Conservation (phyloP, 306 rosid genomes). For the Dalbergia cochinchinensis region DNA sequence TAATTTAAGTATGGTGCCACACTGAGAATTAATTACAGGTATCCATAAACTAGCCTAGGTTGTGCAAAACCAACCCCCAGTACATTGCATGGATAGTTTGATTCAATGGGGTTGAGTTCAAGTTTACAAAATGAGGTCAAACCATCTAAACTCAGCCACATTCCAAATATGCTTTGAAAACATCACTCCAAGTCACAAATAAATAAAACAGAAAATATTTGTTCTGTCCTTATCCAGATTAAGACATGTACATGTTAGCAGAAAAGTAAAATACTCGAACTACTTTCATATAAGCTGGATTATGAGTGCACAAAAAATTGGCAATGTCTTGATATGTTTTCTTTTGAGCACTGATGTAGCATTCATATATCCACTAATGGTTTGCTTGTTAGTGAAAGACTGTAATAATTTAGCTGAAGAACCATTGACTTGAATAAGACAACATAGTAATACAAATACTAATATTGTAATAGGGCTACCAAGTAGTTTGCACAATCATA, state of each 20-base stretch:
- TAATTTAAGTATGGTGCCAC: slow-evolving; percentile 7
- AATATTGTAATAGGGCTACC: neutral
- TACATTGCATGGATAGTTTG: neutral
- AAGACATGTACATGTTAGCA: neutral
- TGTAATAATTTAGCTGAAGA: neutral
- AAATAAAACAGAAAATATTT: neutral
- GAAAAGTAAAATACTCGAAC: neutral
- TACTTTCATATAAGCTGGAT: neutral
- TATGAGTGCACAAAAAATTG: neutral
- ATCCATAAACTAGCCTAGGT: neutral
- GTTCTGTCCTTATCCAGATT: neutral
- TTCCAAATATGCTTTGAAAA: neutral
- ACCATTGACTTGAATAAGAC: neutral
- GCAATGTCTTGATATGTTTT: neutral
- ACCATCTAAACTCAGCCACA: neutral
- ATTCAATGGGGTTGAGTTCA: slow-evolving; percentile 13
- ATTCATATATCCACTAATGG: neutral
- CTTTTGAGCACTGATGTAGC: slow-evolving; percentile 17
- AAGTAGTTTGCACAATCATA: neutral
- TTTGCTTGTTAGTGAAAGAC: slow-evolving; percentile 9
- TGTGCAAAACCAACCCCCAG: slow-evolving; percentile 23
- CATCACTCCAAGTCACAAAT: slow-evolving; percentile 18
- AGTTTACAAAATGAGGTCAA: slow-evolving; percentile 7
- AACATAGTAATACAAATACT: neutral
- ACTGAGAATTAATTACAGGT: slow-evolving; percentile 20